Base-by-base conservation (phyloP, 1,284 basidiomycete genomes). In the Cryptococcus sp. region DNA sequence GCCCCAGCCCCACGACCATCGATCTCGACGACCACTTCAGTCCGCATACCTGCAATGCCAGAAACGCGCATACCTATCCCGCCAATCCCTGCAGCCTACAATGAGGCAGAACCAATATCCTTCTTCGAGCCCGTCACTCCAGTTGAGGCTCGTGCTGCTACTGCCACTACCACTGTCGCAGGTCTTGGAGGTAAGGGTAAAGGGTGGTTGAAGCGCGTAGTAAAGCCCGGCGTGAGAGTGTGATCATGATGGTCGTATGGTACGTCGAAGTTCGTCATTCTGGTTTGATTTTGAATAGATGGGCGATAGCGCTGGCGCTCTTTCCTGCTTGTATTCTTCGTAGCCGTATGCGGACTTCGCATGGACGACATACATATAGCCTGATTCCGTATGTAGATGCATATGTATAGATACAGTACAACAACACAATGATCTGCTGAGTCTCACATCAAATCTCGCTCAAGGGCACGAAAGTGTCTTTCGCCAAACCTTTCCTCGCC, bases 71-170 rank as follows among this genome's bases (percentile, higher is more conserved):
- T 37, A 25, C 41, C 46, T 10, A 38, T 51, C 10, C 41, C 46
- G 8, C 37, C 20, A 22, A 11, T 37, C 3, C 2, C 15, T 7
- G 44, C 11, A 22, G 20, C 26, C 26, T 40, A 53, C 17, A 54
- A 55, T 34, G 39, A 38, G 37, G 45, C 57, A 15, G 50, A 50
- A 6, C 50, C 44, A 13, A 40, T 58, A 19, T 58, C 52, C 23
- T 68, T 62, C 51, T 72, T 70, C 52, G 70, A 72, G 34, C 70
- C 70, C 7, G 59, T 62, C 20, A 66, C 67, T 23, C 70, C 70
- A 10, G 55, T 55, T 19, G 54, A 54, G 16, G 25, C 55, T n/a
- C 15, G 16, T 13, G 13, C 8, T 34, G 29, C 29, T 2, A 34
- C 29, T 13, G 29, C 8, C 29, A 34, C 3, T 2, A 2, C 29